These are phyloP conservation scores for Debaryomyces castellii DNA, from an alignment of 805 yeast genomes.

Conservation along the genomic window DNA sequence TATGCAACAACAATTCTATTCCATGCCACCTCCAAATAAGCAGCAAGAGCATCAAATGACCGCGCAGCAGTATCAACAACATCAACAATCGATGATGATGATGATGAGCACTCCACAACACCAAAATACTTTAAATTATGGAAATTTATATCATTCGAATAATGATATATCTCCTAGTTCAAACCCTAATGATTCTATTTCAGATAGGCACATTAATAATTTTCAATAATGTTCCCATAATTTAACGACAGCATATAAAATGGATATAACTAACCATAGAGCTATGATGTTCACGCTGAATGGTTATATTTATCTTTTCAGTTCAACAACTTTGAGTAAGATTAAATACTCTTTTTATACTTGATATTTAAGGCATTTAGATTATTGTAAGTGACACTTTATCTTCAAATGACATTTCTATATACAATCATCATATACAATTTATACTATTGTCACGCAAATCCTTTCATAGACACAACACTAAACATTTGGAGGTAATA, in stretches of 20 bases:
- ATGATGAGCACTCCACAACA: slow-evolving; percentile 47
- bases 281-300: not conserved
- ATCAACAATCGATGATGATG: slow-evolving; percentile 25
- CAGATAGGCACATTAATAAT: not conserved
- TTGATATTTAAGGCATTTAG: not conserved
- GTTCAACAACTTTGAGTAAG: not conserved
- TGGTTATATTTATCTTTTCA: not conserved
- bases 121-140: slow-evolving; percentile 25
- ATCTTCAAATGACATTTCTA: not conserved
- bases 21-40: slow-evolving; percentile 34
- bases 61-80: slow-evolving; percentile 9
- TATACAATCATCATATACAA: not conserved
- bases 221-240: not conserved
- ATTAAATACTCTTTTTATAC: not conserved
- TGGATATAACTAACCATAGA: not conserved
- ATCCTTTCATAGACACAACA: no score
- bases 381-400: slow-evolving; percentile 1
- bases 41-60: slow-evolving; percentile 10
- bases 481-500: slow-evolving; percentile 66
- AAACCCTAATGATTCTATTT: slow-evolving; percentile 1
- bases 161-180: slow-evolving; percentile 15
- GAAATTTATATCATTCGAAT: slow-evolving; percentile 12
- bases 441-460: not conserved
- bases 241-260: not conserved
- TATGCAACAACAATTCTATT: slow-evolving; percentile 10